Conservation (phyloP, 495 filamentous ascomycete species). For the Podospora tetraspora region DNA sequence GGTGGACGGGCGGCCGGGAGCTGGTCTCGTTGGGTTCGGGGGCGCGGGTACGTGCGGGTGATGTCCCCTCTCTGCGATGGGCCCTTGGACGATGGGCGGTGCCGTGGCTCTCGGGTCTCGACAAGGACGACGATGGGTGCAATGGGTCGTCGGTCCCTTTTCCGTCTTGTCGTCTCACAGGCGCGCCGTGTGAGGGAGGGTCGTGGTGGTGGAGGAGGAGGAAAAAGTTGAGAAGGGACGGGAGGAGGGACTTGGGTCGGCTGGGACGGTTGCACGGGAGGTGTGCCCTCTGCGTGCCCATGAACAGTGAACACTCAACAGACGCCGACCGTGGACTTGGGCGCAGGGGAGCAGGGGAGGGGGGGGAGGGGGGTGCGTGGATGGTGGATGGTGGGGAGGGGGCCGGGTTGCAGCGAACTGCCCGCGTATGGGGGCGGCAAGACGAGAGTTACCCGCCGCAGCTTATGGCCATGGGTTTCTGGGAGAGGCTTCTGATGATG, state of each 20-base stretch:
- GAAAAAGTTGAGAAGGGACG: conserved; percentile 27
- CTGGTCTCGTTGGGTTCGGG: background rate
- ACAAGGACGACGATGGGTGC: background rate
- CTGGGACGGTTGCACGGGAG: conserved; percentile 27
- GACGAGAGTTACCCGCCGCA: conserved; percentile 30
- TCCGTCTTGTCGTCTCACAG: conserved; percentile 9
- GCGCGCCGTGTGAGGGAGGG: conserved; percentile 8
- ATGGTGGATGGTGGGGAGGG: conserved; percentile 14
- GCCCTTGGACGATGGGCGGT: background rate
- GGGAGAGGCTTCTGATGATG: conserved; percentile 3
- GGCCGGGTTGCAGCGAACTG: conserved; percentile 5
- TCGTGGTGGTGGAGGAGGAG: conserved; percentile 23
- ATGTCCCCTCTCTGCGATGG: background rate
- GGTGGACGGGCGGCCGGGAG: background rate
- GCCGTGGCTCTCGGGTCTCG: conserved; percentile 19
- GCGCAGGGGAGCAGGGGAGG: conserved; percentile 27
- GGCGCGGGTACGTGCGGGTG: background rate
- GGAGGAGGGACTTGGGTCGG: conserved; percentile 28
- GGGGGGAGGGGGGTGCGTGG: conserved; percentile 14
- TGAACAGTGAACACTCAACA: conserved; percentile 18
- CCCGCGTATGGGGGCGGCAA: conserved; percentile 30
- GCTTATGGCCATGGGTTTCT: conserved; percentile 21
- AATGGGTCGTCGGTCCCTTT: conserved; percentile 9
- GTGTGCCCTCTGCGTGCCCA: background rate
- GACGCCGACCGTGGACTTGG: conserved; percentile 27